Conservation (phyloP, 306 rosid species). For the Ammopiptanthus mongolicus region DNA sequence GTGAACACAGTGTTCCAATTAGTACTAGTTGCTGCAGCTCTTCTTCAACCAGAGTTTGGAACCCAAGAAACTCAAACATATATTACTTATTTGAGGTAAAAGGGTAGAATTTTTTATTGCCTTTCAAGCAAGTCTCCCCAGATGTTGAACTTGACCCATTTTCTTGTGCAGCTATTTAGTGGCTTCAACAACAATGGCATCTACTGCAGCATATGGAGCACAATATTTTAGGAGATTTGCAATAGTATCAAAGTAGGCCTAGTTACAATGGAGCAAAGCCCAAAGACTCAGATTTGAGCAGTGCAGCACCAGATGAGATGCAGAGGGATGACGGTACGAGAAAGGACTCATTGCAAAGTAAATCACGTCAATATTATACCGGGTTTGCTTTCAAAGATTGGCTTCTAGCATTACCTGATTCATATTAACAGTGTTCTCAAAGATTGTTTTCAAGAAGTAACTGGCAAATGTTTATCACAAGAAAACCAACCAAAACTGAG, state of each 20-base stretch:
- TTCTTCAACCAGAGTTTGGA: constrained; percentile 89
- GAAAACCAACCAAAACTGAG: background rate
- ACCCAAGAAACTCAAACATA: constrained; percentile 60
- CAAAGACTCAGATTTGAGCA: background rate
- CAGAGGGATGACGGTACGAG: background rate
- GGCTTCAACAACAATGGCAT: constrained; percentile 71
- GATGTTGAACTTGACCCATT: background rate
- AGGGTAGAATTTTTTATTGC: background rate
- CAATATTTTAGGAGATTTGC: constrained; percentile 43
- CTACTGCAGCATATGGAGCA: constrained; percentile 65
- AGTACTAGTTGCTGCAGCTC: constrained; percentile 74
- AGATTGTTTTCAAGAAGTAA: background rate
- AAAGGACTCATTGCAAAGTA: background rate
- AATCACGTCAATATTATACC: background rate
- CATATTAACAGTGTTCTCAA: background rate
- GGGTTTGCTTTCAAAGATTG: background rate
- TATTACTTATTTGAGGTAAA: constrained; percentile 65
- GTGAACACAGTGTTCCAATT: constrained; percentile 93
- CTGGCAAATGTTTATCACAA: background rate
- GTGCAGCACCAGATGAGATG: background rate
- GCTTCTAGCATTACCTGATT: background rate
- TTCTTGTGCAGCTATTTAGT: constrained; percentile 76
- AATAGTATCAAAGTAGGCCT: constrained; percentile 2
- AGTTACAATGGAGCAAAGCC: background rate
- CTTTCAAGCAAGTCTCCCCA: background rate